Percentiles rank a stretch among this genome's conserved stretches.
Conservation (phyloP, 2,329 filamentous ascomycete genomes). For the Curvularia sp. region DNA sequence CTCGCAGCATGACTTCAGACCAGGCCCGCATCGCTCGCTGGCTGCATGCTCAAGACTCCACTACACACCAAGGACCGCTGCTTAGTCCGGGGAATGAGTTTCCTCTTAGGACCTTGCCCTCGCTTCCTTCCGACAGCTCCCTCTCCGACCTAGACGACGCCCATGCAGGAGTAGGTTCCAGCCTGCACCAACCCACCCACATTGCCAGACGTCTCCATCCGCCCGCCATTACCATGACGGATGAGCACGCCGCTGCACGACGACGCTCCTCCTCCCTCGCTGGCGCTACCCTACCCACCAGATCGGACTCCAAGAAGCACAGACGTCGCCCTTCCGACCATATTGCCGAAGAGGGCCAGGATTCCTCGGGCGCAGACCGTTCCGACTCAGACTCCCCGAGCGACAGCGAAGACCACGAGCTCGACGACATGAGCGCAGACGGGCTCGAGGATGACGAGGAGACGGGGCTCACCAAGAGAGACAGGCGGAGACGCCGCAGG, state of each 20-base stretch:
- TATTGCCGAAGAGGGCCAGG: conserved; percentile 47
- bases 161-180: conserved; percentile 28
- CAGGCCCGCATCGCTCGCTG: conserved; percentile 41
- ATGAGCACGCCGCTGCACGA: conserved; percentile 37
- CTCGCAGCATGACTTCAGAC: conserved; percentile 28
- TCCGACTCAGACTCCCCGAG: conserved; percentile 46
- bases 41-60: conserved; percentile 38
- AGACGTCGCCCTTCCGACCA: conserved; percentile 39
- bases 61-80: conserved; percentile 34
- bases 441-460: conserved; percentile 85
- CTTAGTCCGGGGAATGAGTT: conserved; percentile 49
- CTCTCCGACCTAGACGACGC: conserved; percentile 31
- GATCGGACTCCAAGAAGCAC: conserved; percentile 37
- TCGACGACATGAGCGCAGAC: conserved; percentile 69
- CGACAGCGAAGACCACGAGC: conserved; percentile 61
- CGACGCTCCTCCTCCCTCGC: conserved; percentile 47
- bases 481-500: conserved; percentile 71
- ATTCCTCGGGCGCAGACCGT: conserved; percentile 34
- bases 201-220: conserved; percentile 42
- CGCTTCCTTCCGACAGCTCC: conserved; percentile 41
- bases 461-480: conserved; percentile 78
- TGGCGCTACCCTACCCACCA: conserved; percentile 33
- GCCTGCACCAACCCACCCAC: conserved; percentile 23
- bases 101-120: conserved; percentile 45
- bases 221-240: conserved; percentile 43